phyloP scores from a whole-genome alignment of 202 grass and related monocot species.

The Hordeum pubiflorum region DNA sequence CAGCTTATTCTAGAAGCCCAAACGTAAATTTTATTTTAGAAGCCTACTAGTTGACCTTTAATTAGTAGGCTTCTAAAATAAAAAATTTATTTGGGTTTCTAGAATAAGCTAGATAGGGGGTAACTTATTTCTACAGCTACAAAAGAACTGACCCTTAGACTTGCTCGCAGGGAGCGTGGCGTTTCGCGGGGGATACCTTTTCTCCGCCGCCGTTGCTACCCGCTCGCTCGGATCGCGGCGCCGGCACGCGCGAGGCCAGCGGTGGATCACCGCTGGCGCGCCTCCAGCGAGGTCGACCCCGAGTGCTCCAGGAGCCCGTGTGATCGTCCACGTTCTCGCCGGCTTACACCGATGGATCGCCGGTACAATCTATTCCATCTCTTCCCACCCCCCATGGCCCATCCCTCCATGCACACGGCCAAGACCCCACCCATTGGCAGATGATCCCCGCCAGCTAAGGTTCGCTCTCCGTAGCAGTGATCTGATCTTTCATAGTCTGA shows the following conservation, averaged over 20 bases:
- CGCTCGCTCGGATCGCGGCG: neutral
- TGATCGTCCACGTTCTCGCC: neutral
- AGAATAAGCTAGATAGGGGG: too few relatives aligned
- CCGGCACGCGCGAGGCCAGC: neutral
- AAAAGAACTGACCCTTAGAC: too few relatives aligned
- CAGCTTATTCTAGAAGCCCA: too few relatives aligned
- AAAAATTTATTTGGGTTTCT: too few relatives aligned
- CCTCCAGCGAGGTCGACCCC: neutral
- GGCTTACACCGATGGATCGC: neutral
- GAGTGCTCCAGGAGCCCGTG: neutral
- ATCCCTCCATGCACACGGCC: neutral
- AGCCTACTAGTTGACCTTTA: too few relatives aligned
- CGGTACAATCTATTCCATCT: slow-evolving; percentile 3
- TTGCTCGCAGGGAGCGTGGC: neutral
- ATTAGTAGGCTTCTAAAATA: too few relatives aligned
- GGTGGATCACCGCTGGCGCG: neutral
- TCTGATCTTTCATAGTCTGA: neutral
- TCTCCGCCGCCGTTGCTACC: neutral
- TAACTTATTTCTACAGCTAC: too few relatives aligned
- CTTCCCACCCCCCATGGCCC: neutral
- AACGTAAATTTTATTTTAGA: too few relatives aligned
- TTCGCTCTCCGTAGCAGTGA: neutral
- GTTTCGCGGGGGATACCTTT: neutral
- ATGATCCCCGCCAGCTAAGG: neutral
- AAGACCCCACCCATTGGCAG: neutral